Evolutionary conservation across 306 rosid genomes (phyloP).

Genomic region (Dryas octopetala): DNA sequence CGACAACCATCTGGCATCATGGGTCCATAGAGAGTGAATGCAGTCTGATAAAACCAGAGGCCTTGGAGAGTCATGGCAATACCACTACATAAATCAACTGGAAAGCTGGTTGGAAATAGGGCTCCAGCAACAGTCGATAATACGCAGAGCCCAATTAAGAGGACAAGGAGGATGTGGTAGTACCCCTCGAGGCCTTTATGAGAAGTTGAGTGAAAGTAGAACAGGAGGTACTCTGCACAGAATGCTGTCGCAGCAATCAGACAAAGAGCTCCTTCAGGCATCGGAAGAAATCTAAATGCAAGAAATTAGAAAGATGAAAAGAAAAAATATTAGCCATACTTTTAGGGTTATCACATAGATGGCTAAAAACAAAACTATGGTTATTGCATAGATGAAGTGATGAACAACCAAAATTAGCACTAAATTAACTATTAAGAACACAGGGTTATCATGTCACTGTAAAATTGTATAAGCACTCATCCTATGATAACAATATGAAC

Average conservation of each 20-base stretch:
- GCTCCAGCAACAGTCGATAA: constrained; percentile 65
- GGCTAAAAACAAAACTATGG: neutral
- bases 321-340: constrained; percentile 21
- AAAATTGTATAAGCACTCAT: neutral
- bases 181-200: constrained; percentile 94
- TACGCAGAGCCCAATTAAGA: constrained; percentile 70
- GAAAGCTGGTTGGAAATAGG: constrained; percentile 76
- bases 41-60: constrained; percentile 96
- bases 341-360: neutral
- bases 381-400: neutral
- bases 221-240: constrained; percentile 80
- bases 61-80: constrained; percentile 89
- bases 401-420: neutral
- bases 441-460: neutral
- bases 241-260: constrained; percentile 77
- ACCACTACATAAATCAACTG: constrained; percentile 67
- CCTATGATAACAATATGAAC: neutral
- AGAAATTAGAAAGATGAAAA: neutral
- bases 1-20: constrained; percentile 89
- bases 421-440: too few species aligned
- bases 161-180: constrained; percentile 80
- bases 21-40: constrained; percentile 91
- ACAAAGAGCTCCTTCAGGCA: constrained; percentile 82
- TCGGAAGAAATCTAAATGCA: constrained; percentile 50
- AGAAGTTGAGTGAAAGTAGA: constrained; percentile 89